Evolutionary conservation across 805 yeast species (phyloP).

Genomic region (Yamadazyma olivae): DNA sequence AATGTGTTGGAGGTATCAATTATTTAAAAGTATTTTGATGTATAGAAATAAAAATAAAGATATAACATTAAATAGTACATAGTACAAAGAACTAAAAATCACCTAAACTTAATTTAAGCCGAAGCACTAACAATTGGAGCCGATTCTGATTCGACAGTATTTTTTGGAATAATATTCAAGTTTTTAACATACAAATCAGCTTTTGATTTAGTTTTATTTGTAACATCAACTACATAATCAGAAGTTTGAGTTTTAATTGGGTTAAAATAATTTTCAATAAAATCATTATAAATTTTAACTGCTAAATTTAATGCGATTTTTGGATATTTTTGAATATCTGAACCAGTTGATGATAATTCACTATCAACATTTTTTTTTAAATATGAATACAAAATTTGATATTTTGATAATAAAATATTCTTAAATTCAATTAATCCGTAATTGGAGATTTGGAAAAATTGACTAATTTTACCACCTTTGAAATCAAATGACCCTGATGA

Average conservation of each 20-base stretch:
- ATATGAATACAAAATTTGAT: slow-evolving; percentile 16
- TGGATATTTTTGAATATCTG: slow-evolving; percentile 18
- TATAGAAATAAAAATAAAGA: background rate
- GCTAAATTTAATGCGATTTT: slow-evolving; percentile 3
- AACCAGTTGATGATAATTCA: slow-evolving; percentile 20
- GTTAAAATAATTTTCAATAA: slow-evolving; percentile 34
- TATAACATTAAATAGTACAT: background rate
- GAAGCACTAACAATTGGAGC: slow-evolving; percentile 7
- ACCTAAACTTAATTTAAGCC: slow-evolving; percentile 2
- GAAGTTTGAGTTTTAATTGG: slow-evolving; percentile 40
- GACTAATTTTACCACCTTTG: slow-evolving; percentile 16
- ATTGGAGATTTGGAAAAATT: slow-evolving; percentile 17
- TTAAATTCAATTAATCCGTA: slow-evolving; percentile 18
- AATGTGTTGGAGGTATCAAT: slow-evolving; percentile 68
- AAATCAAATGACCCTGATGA: slow-evolving; percentile 25
- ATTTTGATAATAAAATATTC: slow-evolving; percentile 21
- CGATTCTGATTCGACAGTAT: slow-evolving; percentile 4
- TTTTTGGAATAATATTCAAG: slow-evolving; percentile 6
- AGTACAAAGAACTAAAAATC: background rate
- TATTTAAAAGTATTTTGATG: slow-evolving; percentile 49
- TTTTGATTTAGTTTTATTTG: slow-evolving; percentile 30
- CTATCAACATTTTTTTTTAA: slow-evolving; percentile 32
- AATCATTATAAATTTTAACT: slow-evolving; percentile 10
- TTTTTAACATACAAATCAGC: slow-evolving; percentile 21
- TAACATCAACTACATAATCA: slow-evolving; percentile 34